These are phyloP conservation scores for Dendrocalamus sinicus DNA, from an alignment of 176 grass and related monocot genomes.

Conservation along the genomic window DNA sequence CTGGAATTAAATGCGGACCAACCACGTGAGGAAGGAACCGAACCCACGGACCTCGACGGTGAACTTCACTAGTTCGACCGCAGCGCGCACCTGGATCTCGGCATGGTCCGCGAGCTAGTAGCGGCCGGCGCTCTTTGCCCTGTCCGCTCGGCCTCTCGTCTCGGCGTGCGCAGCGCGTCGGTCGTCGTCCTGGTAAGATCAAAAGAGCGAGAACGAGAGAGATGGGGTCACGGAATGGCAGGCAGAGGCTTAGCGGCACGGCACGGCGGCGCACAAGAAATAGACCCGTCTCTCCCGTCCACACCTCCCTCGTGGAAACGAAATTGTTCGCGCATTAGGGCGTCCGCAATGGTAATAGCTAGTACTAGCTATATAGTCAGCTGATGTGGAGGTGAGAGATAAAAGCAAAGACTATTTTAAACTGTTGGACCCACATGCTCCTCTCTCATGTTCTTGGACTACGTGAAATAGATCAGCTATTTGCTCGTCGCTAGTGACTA, in stretches of 20 bases:
- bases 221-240: background rate
- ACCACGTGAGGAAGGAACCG: background rate
- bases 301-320: conserved; percentile 40
- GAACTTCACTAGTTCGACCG: background rate
- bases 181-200: background rate
- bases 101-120: conserved; percentile 31
- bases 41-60: background rate
- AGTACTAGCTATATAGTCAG: no score
- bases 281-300: background rate
- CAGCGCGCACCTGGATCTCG: conserved; percentile 59
- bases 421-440: no score
- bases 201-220: background rate
- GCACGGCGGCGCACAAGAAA: background rate
- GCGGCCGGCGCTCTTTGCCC: background rate
- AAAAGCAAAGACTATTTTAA: no score
- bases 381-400: no score
- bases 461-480: no score
- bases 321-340: conserved; percentile 37
- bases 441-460: no score
- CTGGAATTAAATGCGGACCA: conserved; percentile 40
- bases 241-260: background rate
- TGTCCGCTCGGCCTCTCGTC: background rate
- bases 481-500: no score
- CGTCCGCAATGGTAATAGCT: no score
- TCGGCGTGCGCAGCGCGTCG: background rate